phyloP scores from a whole-genome alignment of 75 land plant genomes.

The Selaginella tamariscina region DNA sequence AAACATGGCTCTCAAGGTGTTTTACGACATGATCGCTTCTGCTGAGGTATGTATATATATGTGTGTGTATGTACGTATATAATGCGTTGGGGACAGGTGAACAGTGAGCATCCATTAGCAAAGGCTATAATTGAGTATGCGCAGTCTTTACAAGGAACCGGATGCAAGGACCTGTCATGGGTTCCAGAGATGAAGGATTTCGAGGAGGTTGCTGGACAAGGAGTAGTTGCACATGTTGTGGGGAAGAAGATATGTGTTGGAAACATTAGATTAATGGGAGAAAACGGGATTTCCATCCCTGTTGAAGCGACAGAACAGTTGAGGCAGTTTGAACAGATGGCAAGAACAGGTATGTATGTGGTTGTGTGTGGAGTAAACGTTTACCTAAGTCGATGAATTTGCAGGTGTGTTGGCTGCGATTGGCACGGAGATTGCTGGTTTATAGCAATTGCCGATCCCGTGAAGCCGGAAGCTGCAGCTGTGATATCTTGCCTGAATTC shows the following conservation, averaged over 20 bases:
- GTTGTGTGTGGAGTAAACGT: slow-evolving; percentile 36
- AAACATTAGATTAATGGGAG: slow-evolving; percentile 56
- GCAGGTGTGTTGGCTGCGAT: no score
- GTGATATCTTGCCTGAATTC: slow-evolving; percentile 56
- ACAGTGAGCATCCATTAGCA: slow-evolving; percentile 79
- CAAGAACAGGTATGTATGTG: slow-evolving; percentile 73
- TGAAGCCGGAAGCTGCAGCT: slow-evolving; percentile 84
- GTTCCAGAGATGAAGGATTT: slow-evolving; percentile 34
- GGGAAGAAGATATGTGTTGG: slow-evolving; percentile 47
- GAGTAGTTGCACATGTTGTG: slow-evolving; percentile 38
- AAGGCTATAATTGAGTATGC: slow-evolving; percentile 72
- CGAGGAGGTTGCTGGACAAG: slow-evolving; percentile 44
- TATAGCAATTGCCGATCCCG: slow-evolving; percentile 73
- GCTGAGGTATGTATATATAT: slow-evolving; percentile 42
- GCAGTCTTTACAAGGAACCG: slow-evolving; percentile 24
- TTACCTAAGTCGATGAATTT: no score
- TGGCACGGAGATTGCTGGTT: no score
- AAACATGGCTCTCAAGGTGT: slow-evolving; percentile 33
- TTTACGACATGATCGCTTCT: slow-evolving; percentile 55
- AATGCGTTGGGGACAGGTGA: slow-evolving; percentile 29
- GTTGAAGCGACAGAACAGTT: slow-evolving; percentile 48
- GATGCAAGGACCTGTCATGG: slow-evolving; percentile 2
- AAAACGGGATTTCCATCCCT: slow-evolving; percentile 45
- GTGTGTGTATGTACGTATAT: slow-evolving; percentile 3
- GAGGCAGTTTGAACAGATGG: slow-evolving; percentile 48